phyloP scores from a whole-genome alignment of 768 basidiomycete genomes.

The Macrolepiota albuminosa region DNA sequence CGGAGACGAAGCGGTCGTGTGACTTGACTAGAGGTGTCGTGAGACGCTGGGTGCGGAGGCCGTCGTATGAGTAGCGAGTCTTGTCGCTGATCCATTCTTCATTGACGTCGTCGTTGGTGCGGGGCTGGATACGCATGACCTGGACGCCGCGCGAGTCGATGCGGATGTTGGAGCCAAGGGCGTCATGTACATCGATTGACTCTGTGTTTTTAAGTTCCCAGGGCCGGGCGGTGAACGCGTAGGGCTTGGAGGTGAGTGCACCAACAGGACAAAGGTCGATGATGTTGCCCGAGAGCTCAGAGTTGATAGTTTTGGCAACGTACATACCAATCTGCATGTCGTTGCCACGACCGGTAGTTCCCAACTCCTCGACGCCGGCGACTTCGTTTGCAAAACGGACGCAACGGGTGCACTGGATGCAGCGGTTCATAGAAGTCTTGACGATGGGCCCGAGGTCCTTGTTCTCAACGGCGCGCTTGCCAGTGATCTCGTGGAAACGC shows the following conservation, averaged over 20 bases:
- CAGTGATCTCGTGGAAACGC: slow-evolving; percentile 96
- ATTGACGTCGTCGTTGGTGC: slow-evolving; percentile 96
- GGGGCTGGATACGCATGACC: slow-evolving; percentile 96
- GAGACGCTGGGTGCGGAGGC: slow-evolving; percentile 90
- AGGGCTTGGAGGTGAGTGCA: slow-evolving; percentile 96
- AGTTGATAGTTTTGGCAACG: slow-evolving; percentile 95
- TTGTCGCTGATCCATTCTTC: slow-evolving; percentile 99
- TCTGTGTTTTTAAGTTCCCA: slow-evolving; percentile 99
- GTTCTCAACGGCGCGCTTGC: slow-evolving; percentile 97
- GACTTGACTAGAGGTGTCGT: slow-evolving; percentile 87
- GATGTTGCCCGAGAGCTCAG: slow-evolving; percentile 95
- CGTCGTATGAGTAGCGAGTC: slow-evolving; percentile 95
- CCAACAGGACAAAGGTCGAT: slow-evolving; percentile 98
- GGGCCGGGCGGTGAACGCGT: slow-evolving; percentile 94
- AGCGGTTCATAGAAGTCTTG: slow-evolving; percentile 98
- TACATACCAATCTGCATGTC: slow-evolving; percentile 99
- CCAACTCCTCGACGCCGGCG: slow-evolving; percentile 95
- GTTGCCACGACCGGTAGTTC: slow-evolving; percentile 95
- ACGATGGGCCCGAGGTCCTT: slow-evolving; percentile 97
- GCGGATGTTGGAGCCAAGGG: slow-evolving; percentile 93
- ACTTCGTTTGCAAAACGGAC: slow-evolving; percentile 99
- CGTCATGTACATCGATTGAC: slow-evolving; percentile 92
- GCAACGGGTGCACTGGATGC: slow-evolving; percentile 99
- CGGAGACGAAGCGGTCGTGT: slow-evolving; percentile 88
- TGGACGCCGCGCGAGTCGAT: slow-evolving; percentile 92